Percentiles rank a stretch among this genome's conserved stretches.
Evolutionary conservation across 2,329 filamentous ascomycete species (phyloP).

Genomic region (Teratosphaeria destructans): DNA sequence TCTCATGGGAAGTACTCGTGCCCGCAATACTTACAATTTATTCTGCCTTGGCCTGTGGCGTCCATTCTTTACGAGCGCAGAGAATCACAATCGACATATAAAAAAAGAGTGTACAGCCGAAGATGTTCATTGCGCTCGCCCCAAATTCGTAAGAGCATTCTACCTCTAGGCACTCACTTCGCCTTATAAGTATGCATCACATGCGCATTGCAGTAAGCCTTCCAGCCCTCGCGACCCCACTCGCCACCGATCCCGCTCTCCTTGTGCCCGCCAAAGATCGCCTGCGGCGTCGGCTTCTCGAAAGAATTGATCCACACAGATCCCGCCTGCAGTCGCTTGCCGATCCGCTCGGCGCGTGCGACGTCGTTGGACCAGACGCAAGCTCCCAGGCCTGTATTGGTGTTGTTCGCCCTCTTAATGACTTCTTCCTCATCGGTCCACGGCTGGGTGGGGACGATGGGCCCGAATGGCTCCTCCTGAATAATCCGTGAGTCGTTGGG

Average conservation of each 20-base stretch:
- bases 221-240: slow-evolving; percentile 30
- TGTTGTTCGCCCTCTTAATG: slow-evolving; percentile 38
- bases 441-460: slow-evolving; percentile 38
- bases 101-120: neutral
- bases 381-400: slow-evolving; percentile 41
- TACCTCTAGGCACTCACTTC: slow-evolving; percentile 4
- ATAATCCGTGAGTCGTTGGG: slow-evolving; percentile 30
- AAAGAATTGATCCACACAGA: slow-evolving; percentile 47
- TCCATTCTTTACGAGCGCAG: neutral
- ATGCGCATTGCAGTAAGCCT: slow-evolving; percentile 39
- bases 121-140: neutral
- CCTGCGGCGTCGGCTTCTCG: slow-evolving; percentile 37
- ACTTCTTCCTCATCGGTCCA: slow-evolving; percentile 40
- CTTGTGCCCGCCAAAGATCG: slow-evolving; percentile 65
- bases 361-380: slow-evolving; percentile 44
- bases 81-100: neutral
- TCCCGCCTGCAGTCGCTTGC: slow-evolving; percentile 41
- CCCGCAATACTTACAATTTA: neutral
- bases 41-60: neutral
- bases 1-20: too few species aligned
- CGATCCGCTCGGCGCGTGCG: slow-evolving; percentile 39
- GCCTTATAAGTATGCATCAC: slow-evolving; percentile 38
- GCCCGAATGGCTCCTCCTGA: slow-evolving; percentile 42
- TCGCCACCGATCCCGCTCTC: slow-evolving; percentile 33
- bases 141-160: neutral